Evolutionary conservation across 2,329 filamentous ascomycete species (phyloP).

Genomic region (Ophiostoma fasciatum): DNA sequence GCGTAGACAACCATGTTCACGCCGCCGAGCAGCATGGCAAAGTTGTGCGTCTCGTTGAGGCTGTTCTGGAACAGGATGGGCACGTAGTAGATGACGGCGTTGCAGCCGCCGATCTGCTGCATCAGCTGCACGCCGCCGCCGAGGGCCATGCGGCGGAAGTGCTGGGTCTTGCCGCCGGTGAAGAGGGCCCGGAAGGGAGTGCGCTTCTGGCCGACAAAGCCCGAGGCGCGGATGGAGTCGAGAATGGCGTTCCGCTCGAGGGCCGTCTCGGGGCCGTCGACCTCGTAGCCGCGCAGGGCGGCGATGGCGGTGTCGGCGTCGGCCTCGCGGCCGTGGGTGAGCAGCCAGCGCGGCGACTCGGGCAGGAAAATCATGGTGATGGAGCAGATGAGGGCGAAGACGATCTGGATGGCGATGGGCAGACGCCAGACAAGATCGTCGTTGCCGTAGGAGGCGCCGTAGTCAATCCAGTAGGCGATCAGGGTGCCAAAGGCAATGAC

Average conservation of each 20-base stretch:
- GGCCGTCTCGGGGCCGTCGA: constrained; percentile 40
- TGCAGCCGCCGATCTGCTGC: constrained; percentile 44
- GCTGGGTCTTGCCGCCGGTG: constrained; percentile 48
- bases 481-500: constrained; percentile 28
- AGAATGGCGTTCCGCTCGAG: constrained; percentile 46
- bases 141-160: constrained; percentile 30
- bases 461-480: constrained; percentile 34
- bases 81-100: constrained; percentile 49
- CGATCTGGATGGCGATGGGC: constrained; percentile 30
- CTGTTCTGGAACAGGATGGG: constrained; percentile 39
- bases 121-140: constrained; percentile 38
- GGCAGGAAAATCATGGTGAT: constrained; percentile 23
- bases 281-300: constrained; percentile 23
- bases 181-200: constrained; percentile 38
- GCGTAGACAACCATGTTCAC: constrained; percentile 42
- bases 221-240: constrained; percentile 45
- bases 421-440: constrained; percentile 37
- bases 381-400: constrained; percentile 20
- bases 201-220: constrained; percentile 26
- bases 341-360: constrained; percentile 26
- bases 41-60: constrained; percentile 26
- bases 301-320: constrained; percentile 21
- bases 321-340: constrained; percentile 20
- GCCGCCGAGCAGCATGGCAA: constrained; percentile 38
- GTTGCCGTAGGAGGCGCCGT: constrained; percentile 22